A percentile compares a stretch with the other conserved stretches of the same genome.
These are phyloP conservation scores for Adansonia grandidieri DNA, from an alignment of 441 rosid species.

Conservation along the genomic window DNA sequence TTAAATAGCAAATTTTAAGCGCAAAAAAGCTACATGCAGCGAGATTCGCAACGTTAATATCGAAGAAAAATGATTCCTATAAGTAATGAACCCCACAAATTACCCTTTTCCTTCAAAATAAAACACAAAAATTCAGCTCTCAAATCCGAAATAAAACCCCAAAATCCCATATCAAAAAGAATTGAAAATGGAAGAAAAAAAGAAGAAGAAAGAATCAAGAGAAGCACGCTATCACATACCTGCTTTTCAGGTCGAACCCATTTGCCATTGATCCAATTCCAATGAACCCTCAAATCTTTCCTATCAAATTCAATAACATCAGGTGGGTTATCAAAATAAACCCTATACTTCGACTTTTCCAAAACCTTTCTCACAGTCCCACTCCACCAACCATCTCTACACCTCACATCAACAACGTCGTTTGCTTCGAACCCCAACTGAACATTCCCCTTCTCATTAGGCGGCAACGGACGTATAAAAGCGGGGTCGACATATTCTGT, in stretches of 20 bases:
- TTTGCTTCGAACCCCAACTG: slow-evolving; percentile 38
- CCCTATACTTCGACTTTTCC: slow-evolving; percentile 33
- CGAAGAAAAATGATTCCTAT: not conserved
- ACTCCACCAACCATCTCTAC: slow-evolving; percentile 52
- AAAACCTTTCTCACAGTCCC: slow-evolving; percentile 43
- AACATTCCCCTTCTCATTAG: slow-evolving; percentile 22
- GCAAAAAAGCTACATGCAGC: slow-evolving; percentile 16
- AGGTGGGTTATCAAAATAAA: slow-evolving; percentile 41
- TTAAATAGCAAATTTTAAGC: not conserved
- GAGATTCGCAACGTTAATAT: slow-evolving; percentile 10
- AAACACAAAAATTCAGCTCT: not conserved
- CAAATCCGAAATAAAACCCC: slow-evolving; percentile 1
- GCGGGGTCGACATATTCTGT: slow-evolving; percentile 33
- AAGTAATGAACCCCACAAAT: not conserved
- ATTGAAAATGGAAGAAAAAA: not conserved
- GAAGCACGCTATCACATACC: slow-evolving; percentile 23
- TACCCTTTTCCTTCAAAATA: not conserved
- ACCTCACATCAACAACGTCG: slow-evolving; percentile 46
- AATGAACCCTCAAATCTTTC: slow-evolving; percentile 45
- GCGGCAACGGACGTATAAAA: slow-evolving; percentile 49
- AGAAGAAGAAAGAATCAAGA: not conserved
- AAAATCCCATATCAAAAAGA: not conserved
- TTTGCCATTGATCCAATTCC: slow-evolving; percentile 46
- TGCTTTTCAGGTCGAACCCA: slow-evolving; percentile 49
- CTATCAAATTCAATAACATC: slow-evolving; percentile 44